phyloP scores from a whole-genome alignment of 345 rosid species.

The Murraya koenigii region DNA sequence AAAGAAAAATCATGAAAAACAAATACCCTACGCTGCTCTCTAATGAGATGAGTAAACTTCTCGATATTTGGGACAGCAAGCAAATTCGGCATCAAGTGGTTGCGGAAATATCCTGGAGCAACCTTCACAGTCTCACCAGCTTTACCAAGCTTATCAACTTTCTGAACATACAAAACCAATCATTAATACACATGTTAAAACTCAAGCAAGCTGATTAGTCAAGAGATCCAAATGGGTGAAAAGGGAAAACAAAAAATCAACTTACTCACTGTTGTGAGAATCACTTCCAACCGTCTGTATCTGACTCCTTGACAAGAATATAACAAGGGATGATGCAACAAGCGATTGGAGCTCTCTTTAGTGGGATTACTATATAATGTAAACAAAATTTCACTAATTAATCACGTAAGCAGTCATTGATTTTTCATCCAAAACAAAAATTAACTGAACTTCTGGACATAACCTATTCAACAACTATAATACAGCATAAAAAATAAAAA shows the following conservation, averaged over 20 bases:
- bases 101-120: constrained; percentile 90
- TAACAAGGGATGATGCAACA: constrained; percentile 58
- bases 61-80: constrained; percentile 93
- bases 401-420: background rate
- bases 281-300: constrained; percentile 76
- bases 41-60: constrained; percentile 80
- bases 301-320: constrained; percentile 83
- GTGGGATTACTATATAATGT: background rate
- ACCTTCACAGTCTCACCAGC: constrained; percentile 92
- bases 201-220: background rate
- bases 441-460: background rate
- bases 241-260: background rate
- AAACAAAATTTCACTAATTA: background rate
- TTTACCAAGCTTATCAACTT: constrained; percentile 90
- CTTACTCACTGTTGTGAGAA: constrained; percentile 73
- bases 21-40: constrained; percentile 83
- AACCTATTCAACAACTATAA: too few relatives aligned
- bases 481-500: background rate
- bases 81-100: constrained; percentile 91
- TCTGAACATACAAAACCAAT: constrained; percentile 33
- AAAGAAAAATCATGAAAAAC: background rate
- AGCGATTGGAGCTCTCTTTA: constrained; percentile 31
- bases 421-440: background rate
- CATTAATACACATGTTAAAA: background rate
- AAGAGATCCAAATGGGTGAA: background rate